phyloP scores from a whole-genome alignment of 1,284 basidiomycete genomes.

The Mycena sp. region DNA sequence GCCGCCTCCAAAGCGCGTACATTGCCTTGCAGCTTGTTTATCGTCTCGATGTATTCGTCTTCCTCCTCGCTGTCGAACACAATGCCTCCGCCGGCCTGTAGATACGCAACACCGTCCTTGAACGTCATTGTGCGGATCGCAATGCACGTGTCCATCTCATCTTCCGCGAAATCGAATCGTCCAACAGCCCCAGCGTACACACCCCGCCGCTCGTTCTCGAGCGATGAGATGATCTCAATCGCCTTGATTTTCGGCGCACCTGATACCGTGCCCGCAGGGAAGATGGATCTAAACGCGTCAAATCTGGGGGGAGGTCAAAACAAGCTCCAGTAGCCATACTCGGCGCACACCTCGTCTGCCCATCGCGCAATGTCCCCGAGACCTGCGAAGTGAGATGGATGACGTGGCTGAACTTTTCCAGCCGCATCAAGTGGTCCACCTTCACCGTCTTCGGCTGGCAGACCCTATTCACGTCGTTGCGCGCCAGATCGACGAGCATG shows the following conservation, averaged over 20 bases:
- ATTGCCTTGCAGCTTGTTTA: conserved; percentile 95
- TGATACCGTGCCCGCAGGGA: conserved; percentile 99
- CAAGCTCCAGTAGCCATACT: conserved; percentile 3
- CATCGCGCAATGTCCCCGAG: conserved; percentile 87
- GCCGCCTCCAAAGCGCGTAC: conserved; percentile 87
- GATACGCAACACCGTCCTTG: conserved; percentile 91
- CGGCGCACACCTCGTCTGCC: conserved; percentile 75
- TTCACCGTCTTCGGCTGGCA: conserved; percentile 96
- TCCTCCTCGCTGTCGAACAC: conserved; percentile 98
- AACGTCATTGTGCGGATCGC: conserved; percentile 99
- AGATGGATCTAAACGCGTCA: conserved; percentile 98
- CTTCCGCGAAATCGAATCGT: conserved; percentile 94
- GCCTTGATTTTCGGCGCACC: conserved; percentile 99
- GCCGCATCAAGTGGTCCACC: conserved; percentile 93
- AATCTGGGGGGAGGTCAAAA: conserved; percentile 66
- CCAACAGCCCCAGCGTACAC: conserved; percentile 99
- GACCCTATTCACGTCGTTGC: conserved; percentile 99
- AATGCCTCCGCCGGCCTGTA: conserved; percentile 98
- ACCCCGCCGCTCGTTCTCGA: conserved; percentile 92
- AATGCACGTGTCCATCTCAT: conserved; percentile 98
- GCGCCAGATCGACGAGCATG: conserved; percentile 98
- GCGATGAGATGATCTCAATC: conserved; percentile 89
- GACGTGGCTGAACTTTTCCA: conserved; percentile 98
- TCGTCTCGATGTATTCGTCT: conserved; percentile 95
- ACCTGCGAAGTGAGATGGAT: conserved; percentile 98